phyloP scores from a whole-genome alignment of 345 rosid genomes.

The Acer campestre region DNA sequence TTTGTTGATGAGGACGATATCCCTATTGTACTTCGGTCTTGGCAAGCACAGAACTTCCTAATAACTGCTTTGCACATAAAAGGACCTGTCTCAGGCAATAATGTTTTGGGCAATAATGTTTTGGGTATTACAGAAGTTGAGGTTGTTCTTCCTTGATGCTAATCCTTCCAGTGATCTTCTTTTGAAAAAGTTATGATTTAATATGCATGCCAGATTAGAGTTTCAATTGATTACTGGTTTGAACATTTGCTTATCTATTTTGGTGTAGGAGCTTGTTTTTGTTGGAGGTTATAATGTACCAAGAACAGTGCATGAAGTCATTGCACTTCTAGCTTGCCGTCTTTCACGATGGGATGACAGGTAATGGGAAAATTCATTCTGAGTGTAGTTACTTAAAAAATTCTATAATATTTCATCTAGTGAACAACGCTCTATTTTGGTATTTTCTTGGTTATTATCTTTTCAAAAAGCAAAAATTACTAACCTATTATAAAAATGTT shows the following conservation, averaged over 20 bases:
- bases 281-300: constrained; percentile 88
- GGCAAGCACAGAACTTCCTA: constrained; percentile 96
- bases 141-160: constrained; percentile 45
- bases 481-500: background rate
- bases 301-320: constrained; percentile 85
- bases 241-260: constrained; percentile 17
- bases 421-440: background rate
- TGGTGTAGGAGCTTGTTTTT: constrained; percentile 71
- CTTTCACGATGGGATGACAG: constrained; percentile 97
- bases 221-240: constrained; percentile 9
- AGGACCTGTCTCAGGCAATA: constrained; percentile 55
- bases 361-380: constrained; percentile 34
- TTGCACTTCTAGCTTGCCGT: constrained; percentile 76
- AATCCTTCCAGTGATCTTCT: constrained; percentile 10
- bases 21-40: constrained; percentile 87
- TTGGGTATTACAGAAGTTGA: constrained; percentile 91
- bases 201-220: background rate
- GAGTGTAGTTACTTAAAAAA: background rate
- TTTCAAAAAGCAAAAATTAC: background rate
- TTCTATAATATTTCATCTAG: background rate
- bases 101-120: constrained; percentile 76
- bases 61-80: constrained; percentile 82
- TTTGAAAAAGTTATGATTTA: background rate
- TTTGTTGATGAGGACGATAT: constrained; percentile 85
- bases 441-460: background rate